Evolutionary conservation across 176 grass and related monocot genomes (phyloP).

Genomic region (Musa itinerans): DNA sequence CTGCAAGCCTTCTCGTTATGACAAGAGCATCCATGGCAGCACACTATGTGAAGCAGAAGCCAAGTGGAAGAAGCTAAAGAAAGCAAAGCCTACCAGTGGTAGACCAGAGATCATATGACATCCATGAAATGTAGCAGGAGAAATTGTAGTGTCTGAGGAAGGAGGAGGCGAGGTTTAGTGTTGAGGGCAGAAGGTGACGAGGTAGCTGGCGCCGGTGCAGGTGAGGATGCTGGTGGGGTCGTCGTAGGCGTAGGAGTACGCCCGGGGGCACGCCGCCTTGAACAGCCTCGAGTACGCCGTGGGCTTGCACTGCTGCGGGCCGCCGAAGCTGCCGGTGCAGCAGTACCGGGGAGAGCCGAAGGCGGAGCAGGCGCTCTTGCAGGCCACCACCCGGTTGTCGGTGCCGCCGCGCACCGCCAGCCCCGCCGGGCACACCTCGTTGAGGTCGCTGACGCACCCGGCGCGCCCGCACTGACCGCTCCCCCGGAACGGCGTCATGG

Average conservation of each 20-base stretch:
- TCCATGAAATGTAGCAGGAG: too few relatives aligned
- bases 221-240: constrained; percentile 79
- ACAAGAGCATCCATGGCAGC: too few relatives aligned
- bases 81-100: too few relatives aligned
- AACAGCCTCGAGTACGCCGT: constrained; percentile 76
- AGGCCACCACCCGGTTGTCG: constrained; percentile 44
- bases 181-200: constrained; percentile 83
- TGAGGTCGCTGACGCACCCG: constrained; percentile 84
- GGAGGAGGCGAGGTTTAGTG: constrained; percentile 15
- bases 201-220: constrained; percentile 72
- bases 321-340: constrained; percentile 74
- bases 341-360: constrained; percentile 69
- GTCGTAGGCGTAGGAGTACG: constrained; percentile 91
- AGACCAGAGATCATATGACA: too few relatives aligned
- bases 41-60: too few relatives aligned
- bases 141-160: too few relatives aligned
- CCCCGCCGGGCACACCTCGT: constrained; percentile 63
- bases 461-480: constrained; percentile 47
- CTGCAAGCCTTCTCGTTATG: too few relatives aligned
- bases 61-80: too few relatives aligned
- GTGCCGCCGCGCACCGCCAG: constrained; percentile 52
- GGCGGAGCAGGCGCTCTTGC: constrained; percentile 76
- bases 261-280: constrained; percentile 90
- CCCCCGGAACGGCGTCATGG: constrained; percentile 70
- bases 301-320: constrained; percentile 83